phyloP scores from a whole-genome alignment of 148 eudicot species.

The Rhododendron griersonianum region DNA sequence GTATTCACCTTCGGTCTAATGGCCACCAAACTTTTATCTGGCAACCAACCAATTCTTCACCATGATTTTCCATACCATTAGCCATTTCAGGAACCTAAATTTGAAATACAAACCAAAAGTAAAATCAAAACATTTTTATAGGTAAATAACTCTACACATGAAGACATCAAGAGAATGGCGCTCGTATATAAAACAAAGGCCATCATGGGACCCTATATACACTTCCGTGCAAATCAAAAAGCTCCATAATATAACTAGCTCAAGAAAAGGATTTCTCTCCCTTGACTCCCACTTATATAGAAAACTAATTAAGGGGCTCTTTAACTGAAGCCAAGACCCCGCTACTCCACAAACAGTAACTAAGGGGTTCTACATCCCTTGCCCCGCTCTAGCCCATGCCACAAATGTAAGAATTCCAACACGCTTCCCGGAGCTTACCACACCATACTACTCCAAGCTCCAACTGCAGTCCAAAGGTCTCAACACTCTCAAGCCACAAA shows the following conservation, averaged over 20 bases:
- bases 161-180: not conserved
- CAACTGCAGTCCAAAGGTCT: not conserved
- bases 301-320: not conserved
- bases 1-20: conserved; percentile 47
- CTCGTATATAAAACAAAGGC: not conserved
- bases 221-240: not conserved
- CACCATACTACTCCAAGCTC: not conserved
- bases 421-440: not conserved
- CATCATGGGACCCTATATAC: not conserved
- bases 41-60: conserved; percentile 19
- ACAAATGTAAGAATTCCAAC: not conserved
- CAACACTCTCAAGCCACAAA: not conserved
- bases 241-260: not conserved
- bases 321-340: not conserved
- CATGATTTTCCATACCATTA: not conserved
- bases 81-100: conserved; percentile 13
- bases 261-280: not conserved
- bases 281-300: not conserved
- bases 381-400: not conserved
- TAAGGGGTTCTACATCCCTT: not conserved
- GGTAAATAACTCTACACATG: not conserved
- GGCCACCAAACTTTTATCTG: conserved; percentile 62
- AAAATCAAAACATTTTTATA: not conserved
- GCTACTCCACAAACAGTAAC: not conserved
- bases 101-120: not conserved